Base-by-base conservation (phyloP, 768 basidiomycete genomes). In the Nidularia pulvinata region DNA sequence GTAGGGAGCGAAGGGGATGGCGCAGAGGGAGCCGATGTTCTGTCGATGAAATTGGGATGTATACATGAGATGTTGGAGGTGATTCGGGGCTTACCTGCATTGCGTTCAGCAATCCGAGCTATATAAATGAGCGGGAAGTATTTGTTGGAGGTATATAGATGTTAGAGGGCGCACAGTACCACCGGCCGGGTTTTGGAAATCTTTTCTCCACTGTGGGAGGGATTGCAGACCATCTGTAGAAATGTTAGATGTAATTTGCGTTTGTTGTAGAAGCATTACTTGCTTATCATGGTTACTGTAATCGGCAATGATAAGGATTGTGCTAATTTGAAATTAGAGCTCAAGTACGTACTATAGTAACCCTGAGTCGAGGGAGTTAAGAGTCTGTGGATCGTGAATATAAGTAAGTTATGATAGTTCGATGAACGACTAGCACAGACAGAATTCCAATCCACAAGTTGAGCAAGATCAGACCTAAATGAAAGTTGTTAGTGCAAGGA, bases 11-110 rank as follows among this genome's bases (percentile, higher is more conserved):
- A 64, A 61, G 30, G 62, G 62, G 25, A 59, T 53, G 6, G 60
- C 57, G 19, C 51, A 54, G 14, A 64, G 60, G 2, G 60, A 61
- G 7, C 62, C 62, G 42, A 64, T 64, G 43, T 64, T 64, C 62
- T 63, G 37, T 9, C 7, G 6, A 4, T n/a, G 2, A 9, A 32
- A 43, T 16, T 46, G 9, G 32, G 37, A 13, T 13, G 19, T 34
- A 5, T 2, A n/a, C 43, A 10, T 5, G 43, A 7, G 10, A 16
- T 1, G 1, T 16, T n/a, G n/a, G n/a, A n/a, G n/a, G n/a, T n/a
- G n/a, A n/a, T n/a, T n/a, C n/a, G 45, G 45, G 7, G 22, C 9
- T 4, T 35, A 63, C 61, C 53, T 63, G 62, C 44, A 64, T 64
- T 9, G 62, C 62, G 44, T 55, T 55, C 19, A 64, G 46, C 4